These are phyloP conservation scores for Globisporangium rhizosaccharum DNA, from an alignment of 352 stramenopile species.

Conservation along the genomic window DNA sequence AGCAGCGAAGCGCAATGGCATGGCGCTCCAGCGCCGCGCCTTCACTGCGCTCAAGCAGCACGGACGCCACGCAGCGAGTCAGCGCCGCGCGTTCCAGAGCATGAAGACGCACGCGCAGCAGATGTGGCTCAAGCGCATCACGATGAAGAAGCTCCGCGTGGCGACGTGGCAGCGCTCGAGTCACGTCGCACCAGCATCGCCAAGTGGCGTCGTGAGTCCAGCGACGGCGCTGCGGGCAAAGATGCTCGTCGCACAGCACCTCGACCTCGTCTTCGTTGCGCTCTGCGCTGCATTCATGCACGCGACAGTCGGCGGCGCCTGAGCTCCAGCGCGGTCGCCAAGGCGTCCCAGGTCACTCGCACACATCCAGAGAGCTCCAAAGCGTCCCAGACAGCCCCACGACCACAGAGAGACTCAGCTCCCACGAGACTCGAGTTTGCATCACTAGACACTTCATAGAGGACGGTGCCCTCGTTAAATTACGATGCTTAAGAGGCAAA, in stretches of 20 bases:
- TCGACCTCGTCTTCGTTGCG: slow-evolving; percentile 17
- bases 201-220: not conserved
- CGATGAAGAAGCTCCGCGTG: slow-evolving; percentile 3
- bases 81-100: slow-evolving; percentile 38
- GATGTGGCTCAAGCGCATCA: slow-evolving; percentile 22
- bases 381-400: no score
- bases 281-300: slow-evolving; percentile 10
- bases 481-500: no score
- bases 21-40: slow-evolving; percentile 23
- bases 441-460: no score
- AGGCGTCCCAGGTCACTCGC: not conserved
- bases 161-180: not conserved
- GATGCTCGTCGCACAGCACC: slow-evolving; percentile 13
- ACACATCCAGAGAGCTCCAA: not conserved
- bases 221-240: not conserved
- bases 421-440: no score
- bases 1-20: not conserved
- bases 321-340: not conserved
- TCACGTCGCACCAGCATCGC: slow-evolving; percentile 3
- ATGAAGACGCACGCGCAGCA: slow-evolving; percentile 11
- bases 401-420: no score
- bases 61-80: slow-evolving; percentile 16
- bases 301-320: not conserved
- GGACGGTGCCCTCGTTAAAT: no score
- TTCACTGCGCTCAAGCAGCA: slow-evolving; percentile 18